These are phyloP conservation scores for Cyberlindnera americana DNA, from an alignment of 805 yeast species.

Conservation along the genomic window DNA sequence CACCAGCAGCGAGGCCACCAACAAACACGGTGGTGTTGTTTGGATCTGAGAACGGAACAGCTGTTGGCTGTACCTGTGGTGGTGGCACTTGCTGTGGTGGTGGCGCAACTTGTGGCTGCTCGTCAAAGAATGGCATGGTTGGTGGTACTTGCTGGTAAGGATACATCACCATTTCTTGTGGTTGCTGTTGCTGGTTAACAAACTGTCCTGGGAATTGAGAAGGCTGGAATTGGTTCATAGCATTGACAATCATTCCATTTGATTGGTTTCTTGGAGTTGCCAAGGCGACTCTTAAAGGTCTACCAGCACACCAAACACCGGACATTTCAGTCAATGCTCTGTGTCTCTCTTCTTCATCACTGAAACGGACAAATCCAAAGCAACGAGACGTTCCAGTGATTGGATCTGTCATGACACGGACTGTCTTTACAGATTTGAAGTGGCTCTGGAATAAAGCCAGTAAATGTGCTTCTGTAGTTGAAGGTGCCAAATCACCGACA, in stretches of 20 bases:
- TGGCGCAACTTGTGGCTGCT: slow-evolving; percentile 10
- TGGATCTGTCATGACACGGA: slow-evolving; percentile 84
- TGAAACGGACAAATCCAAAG: slow-evolving; percentile 77
- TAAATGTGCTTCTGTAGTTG: slow-evolving; percentile 76
- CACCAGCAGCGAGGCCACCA: slow-evolving; percentile 68
- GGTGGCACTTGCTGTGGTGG: slow-evolving; percentile 1
- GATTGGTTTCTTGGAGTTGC: slow-evolving; percentile 65
- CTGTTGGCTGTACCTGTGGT: slow-evolving; percentile 2
- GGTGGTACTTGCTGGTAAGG: slow-evolving; percentile 24
- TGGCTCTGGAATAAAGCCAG: slow-evolving; percentile 66
- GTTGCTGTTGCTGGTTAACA: slow-evolving; percentile 22
- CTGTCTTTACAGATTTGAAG: slow-evolving; percentile 68
- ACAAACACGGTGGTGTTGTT: slow-evolving; percentile 74
- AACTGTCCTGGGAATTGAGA: slow-evolving; percentile 19
- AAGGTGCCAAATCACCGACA: slow-evolving; percentile 79
- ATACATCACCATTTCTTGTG: slow-evolving; percentile 20
- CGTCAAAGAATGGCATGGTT: slow-evolving; percentile 17
- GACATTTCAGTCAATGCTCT: slow-evolving; percentile 71
- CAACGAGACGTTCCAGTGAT: slow-evolving; percentile 73
- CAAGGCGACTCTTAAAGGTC: slow-evolving; percentile 71
- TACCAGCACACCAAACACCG: slow-evolving; percentile 76
- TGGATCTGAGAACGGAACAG: slow-evolving; percentile 44
- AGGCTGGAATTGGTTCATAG: slow-evolving; percentile 9
- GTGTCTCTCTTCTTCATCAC: slow-evolving; percentile 64
- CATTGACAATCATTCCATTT: slow-evolving; percentile 2